Conservation (phyloP, 306 rosid genomes). For the Begonia fuchsioides region DNA sequence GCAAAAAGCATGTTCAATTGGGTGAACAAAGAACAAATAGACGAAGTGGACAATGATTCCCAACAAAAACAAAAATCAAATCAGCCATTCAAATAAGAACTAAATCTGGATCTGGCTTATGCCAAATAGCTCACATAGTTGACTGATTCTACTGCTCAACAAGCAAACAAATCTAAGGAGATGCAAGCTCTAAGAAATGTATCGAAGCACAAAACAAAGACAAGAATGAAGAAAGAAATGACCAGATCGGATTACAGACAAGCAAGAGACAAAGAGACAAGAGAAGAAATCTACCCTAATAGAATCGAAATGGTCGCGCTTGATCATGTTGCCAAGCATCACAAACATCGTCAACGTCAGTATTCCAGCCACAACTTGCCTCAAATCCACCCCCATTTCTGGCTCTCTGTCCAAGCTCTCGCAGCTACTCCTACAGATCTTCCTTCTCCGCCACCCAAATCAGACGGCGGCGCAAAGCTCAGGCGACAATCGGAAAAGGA, state of each 20-base stretch:
- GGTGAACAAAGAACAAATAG: not conserved
- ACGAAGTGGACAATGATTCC: too few species aligned
- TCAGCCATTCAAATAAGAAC: too few species aligned
- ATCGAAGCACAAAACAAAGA: not conserved
- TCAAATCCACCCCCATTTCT: conserved; percentile 77
- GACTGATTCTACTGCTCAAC: too few species aligned
- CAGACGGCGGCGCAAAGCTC: conserved; percentile 1
- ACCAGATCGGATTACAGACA: not conserved
- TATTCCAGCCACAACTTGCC: conserved; percentile 86
- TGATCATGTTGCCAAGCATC: conserved; percentile 96
- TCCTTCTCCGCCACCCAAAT: too few species aligned
- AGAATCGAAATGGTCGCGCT: conserved; percentile 94
- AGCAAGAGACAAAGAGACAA: not conserved
- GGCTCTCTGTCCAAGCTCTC: conserved; percentile 4
- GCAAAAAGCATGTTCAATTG: not conserved
- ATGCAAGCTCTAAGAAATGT: too few species aligned
- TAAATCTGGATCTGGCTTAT: too few species aligned
- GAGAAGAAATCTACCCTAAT: conserved; percentile 28
- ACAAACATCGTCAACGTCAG: conserved; percentile 87
- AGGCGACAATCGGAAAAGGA: not conserved
- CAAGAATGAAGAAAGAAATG: not conserved
- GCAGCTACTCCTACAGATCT: too few species aligned
- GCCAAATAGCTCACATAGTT: too few species aligned
- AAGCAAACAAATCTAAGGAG: too few species aligned
- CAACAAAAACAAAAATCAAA: too few species aligned